phyloP scores from a whole-genome alignment of 129 eudicot genomes.

The Saussurea involucrata region DNA sequence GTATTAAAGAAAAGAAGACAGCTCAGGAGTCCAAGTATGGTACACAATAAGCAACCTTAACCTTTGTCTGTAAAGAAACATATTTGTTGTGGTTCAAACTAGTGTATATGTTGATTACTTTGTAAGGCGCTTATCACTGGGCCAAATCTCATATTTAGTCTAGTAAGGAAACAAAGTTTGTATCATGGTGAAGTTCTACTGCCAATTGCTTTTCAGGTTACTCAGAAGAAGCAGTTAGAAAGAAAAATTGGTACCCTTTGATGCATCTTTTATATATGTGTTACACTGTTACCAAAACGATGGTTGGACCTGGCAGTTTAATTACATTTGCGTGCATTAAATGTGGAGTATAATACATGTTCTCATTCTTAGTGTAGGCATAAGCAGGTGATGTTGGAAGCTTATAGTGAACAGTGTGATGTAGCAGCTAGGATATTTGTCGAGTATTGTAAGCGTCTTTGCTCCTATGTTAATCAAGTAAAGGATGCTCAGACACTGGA shows the following conservation, averaged over 20 bases:
- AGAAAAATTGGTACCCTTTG: background rate
- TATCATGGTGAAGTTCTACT: background rate
- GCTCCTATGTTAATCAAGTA: constrained; percentile 63
- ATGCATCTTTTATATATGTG: background rate
- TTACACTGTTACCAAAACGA: background rate
- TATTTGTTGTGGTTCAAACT: background rate
- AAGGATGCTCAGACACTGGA: constrained; percentile 57
- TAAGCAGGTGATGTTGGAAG: constrained; percentile 92
- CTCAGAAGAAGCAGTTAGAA: background rate
- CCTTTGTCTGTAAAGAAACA: background rate
- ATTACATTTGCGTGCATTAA: background rate
- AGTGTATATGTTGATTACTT: background rate
- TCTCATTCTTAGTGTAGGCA: constrained; percentile 54
- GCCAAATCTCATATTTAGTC: background rate
- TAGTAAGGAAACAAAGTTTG: background rate
- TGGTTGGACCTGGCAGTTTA: background rate
- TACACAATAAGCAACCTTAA: background rate
- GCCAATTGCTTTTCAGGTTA: background rate
- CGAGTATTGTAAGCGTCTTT: constrained; percentile 75
- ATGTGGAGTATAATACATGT: background rate
- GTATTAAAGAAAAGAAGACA: background rate
- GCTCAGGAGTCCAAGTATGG: background rate
- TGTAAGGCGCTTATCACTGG: background rate
- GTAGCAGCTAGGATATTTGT: constrained; percentile 81
- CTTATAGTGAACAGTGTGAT: constrained; percentile 81